Evolutionary conservation across 257 asterid species (phyloP).

Genomic region (Salvia miltiorrhiza): DNA sequence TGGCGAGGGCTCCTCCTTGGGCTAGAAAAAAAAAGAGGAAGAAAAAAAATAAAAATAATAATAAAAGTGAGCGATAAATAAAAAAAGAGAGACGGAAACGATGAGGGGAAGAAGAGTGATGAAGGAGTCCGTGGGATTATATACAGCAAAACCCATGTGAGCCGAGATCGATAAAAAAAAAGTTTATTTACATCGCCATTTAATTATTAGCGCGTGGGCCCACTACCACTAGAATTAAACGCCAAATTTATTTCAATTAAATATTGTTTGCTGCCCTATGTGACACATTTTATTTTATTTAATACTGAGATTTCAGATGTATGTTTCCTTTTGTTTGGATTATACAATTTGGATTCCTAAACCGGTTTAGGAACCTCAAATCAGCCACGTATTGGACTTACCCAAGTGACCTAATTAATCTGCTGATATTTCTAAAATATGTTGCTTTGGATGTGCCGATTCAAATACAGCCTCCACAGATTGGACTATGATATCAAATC

Average conservation of each 20-base stretch:
- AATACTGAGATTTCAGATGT: background rate
- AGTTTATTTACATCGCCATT: slow-evolving; percentile 1
- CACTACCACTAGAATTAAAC: slow-evolving; percentile 22
- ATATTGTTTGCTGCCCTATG: background rate
- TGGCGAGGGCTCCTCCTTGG: background rate
- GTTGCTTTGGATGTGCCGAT: background rate
- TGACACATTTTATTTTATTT: background rate
- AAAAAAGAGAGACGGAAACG: background rate
- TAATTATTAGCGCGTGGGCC: slow-evolving; percentile 31
- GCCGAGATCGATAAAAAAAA: background rate
- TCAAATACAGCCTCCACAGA: background rate
- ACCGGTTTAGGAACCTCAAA: background rate
- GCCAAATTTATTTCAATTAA: background rate
- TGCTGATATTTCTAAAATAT: background rate
- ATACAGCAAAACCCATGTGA: slow-evolving; percentile 20
- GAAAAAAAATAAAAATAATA: background rate
- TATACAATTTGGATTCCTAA: background rate
- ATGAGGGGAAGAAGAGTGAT: background rate
- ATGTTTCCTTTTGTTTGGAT: background rate
- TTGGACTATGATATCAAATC: background rate
- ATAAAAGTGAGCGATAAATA: background rate
- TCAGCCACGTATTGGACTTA: background rate
- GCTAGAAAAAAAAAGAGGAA: background rate
- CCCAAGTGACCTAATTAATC: background rate
- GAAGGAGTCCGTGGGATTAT: slow-evolving; percentile 16